Conservation (phyloP, 208 protist species). For the Acanthamoeba healyi region DNA sequence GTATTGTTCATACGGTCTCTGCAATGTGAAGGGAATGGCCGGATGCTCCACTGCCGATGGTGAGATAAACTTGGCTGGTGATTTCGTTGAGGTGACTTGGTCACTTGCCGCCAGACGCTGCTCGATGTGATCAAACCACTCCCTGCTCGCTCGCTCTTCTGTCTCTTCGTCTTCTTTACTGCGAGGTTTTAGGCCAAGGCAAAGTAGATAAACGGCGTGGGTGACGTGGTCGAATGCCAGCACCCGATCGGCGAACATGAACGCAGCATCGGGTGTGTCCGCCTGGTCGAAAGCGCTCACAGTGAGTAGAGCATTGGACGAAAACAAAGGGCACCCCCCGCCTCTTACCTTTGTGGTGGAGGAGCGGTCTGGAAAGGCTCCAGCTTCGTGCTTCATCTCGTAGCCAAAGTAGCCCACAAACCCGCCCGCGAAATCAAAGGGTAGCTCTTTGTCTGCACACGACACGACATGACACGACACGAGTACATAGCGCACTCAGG, state of each 20-base stretch:
- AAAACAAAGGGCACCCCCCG: too few relatives aligned
- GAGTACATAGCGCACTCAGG: too few relatives aligned
- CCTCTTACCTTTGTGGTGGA: neutral
- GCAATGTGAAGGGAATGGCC: neutral
- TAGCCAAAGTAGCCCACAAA: slow-evolving; percentile 75
- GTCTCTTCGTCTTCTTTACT: neutral
- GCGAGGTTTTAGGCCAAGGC: neutral
- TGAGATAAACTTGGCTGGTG: neutral
- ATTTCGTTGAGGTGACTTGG: neutral
- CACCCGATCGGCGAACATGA: slow-evolving; percentile 40
- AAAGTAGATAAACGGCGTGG: neutral
- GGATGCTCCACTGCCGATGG: neutral
- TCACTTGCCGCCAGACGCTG: neutral
- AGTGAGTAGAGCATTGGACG: too few relatives aligned
- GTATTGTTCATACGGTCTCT: neutral
- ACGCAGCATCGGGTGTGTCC: slow-evolving; percentile 45
- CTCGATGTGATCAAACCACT: neutral
- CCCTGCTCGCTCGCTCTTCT: neutral
- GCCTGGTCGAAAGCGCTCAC: too few relatives aligned
- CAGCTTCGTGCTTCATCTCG: slow-evolving; percentile 72
- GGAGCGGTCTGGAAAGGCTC: neutral
- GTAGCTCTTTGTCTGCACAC: neutral
- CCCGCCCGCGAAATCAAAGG: slow-evolving; percentile 56
- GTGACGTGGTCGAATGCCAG: slow-evolving; percentile 45
- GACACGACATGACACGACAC: neutral